phyloP scores from a whole-genome alignment of 1,139 yeast species.

The Debaryomyces coudertii region DNA sequence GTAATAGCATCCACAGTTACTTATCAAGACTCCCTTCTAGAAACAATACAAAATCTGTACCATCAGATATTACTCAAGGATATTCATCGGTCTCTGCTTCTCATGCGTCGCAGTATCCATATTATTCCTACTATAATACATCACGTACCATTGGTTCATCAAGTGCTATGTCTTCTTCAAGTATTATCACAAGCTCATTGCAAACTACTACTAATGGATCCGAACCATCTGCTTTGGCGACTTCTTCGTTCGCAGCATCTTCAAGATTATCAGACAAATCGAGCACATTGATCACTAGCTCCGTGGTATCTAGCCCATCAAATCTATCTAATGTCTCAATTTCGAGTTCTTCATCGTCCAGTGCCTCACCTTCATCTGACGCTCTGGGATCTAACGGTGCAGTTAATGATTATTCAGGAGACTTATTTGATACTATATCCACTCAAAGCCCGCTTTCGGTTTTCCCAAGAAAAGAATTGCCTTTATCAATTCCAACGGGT shows the following conservation, averaged over 20 bases:
- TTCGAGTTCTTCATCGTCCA: background rate
- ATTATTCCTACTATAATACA: background rate
- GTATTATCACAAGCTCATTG: background rate
- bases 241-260: background rate
- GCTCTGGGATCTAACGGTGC: background rate
- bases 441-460: conserved; percentile 52
- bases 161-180: background rate
- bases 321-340: background rate
- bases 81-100: background rate
- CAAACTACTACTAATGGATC: background rate
- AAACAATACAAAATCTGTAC: background rate
- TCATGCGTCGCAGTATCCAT: background rate
- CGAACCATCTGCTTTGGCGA: background rate
- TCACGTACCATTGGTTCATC: background rate
- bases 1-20: background rate
- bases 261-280: background rate
- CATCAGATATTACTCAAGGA: background rate
- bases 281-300: background rate
- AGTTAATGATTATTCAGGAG: conserved; percentile 20
- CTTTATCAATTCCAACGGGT: conserved; percentile 52
- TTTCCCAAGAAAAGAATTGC: conserved; percentile 51
- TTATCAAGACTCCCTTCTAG: background rate
- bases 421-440: conserved; percentile 54
- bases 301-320: background rate
- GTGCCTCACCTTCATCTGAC: conserved; percentile 5